Percentiles rank a stretch among this genome's conserved stretches.
phyloP scores from a whole-genome alignment of 2,329 filamentous ascomycete genomes.

The Curvularia eragrostidis region DNA sequence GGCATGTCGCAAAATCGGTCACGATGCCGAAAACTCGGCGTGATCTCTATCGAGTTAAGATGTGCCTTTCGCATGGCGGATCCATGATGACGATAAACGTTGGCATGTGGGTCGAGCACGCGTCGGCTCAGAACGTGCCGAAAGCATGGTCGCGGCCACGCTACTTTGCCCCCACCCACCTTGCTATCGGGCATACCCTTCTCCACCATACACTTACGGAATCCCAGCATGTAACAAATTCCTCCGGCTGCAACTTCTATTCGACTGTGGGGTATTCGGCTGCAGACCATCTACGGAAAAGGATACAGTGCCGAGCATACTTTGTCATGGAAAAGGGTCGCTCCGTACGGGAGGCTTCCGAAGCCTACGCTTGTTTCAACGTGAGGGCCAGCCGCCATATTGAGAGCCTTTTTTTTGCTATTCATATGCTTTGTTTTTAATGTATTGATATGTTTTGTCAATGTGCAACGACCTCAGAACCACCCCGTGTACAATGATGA shows the following conservation, averaged over 20 bases:
- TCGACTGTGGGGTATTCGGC: background rate
- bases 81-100: background rate
- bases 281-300: background rate
- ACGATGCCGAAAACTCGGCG: constrained; percentile 11
- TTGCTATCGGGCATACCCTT: background rate
- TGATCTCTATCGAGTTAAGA: background rate
- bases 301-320: background rate
- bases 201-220: constrained; percentile 8
- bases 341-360: constrained; percentile 6
- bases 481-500: background rate
- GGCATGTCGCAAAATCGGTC: background rate
- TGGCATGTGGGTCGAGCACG: background rate
- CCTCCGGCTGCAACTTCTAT: background rate
- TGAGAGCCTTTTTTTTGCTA: background rate
- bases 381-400: constrained; percentile 1
- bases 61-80: background rate
- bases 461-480: background rate
- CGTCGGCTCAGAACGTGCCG: constrained; percentile 14
- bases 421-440: background rate
- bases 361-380: constrained; percentile 5
- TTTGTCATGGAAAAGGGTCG: background rate
- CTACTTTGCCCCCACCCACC: background rate
- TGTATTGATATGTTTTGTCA: constrained; percentile 2
- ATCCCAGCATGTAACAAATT: constrained; percentile 8
- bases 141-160: background rate